These are phyloP conservation scores for Dictyophora rubrovolvata DNA, from an alignment of 768 basidiomycete genomes.

Conservation along the genomic window DNA sequence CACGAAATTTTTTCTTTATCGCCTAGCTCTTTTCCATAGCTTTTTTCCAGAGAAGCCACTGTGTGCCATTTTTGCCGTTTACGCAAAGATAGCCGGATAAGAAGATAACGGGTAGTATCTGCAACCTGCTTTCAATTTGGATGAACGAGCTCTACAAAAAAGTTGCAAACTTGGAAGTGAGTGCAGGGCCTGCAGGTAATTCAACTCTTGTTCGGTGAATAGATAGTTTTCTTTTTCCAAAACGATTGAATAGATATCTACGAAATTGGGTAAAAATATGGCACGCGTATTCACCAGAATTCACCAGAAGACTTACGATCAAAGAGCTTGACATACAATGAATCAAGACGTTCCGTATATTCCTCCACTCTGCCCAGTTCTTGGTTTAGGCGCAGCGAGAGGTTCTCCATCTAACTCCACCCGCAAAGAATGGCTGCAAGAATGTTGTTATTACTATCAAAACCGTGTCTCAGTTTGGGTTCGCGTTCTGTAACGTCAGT, in stretches of 20 bases:
- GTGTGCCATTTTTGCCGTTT: constrained; percentile 49
- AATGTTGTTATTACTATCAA: not conserved
- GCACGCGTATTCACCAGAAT: not conserved
- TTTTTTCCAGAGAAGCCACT: constrained; percentile 27
- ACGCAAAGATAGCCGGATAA: constrained; percentile 50
- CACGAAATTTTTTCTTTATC: constrained; percentile 29
- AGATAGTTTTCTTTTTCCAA: constrained; percentile 40
- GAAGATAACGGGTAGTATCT: constrained; percentile 57
- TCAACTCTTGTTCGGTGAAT: constrained; percentile 39
- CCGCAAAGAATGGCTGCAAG: not conserved
- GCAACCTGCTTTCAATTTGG: not conserved
- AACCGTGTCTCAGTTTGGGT: no score
- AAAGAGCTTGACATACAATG: constrained; percentile 36
- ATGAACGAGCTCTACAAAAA: not conserved
- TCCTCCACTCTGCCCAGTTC: constrained; percentile 4
- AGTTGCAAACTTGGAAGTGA: constrained; percentile 39
- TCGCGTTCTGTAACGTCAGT: constrained; percentile 3
- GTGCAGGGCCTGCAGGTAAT: constrained; percentile 31
- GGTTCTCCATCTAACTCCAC: not conserved
- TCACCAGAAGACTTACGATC: constrained; percentile 23
- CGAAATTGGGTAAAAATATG: not conserved
- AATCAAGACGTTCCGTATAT: constrained; percentile 12
- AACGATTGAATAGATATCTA: constrained; percentile 50
- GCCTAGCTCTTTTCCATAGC: constrained; percentile 30
- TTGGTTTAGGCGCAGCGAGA: not conserved